A percentile compares a stretch with the other conserved stretches of the same genome.
phyloP scores from a whole-genome alignment of 164 flowering plant genomes.

The Sedum album region DNA sequence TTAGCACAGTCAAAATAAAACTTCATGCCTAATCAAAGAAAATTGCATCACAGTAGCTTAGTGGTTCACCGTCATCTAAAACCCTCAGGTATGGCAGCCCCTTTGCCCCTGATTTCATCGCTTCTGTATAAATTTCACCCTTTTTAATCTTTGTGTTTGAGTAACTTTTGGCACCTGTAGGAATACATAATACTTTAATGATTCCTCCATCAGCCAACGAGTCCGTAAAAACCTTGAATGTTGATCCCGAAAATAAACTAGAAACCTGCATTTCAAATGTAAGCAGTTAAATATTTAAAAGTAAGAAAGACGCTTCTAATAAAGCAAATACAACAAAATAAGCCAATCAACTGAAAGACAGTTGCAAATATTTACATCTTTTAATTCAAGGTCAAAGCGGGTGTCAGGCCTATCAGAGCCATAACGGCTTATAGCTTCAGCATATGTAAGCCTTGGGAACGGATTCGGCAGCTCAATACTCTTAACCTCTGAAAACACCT shows the following conservation, averaged over 20 bases:
- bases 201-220: slow-evolving; percentile 54
- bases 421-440: slow-evolving; percentile 81
- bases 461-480: slow-evolving; percentile 77
- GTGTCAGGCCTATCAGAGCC: slow-evolving; percentile 93
- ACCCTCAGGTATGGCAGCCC: slow-evolving; percentile 94
- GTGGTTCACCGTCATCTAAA: slow-evolving; percentile 48
- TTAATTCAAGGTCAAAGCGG: slow-evolving; percentile 79
- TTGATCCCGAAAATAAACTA: slow-evolving; percentile 40
- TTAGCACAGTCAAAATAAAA: slow-evolving; percentile 4
- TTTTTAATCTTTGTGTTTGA: slow-evolving; percentile 86
- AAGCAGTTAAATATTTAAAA: no score
- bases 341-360: background rate
- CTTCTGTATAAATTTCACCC: slow-evolving; percentile 79
- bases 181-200: slow-evolving; percentile 72
- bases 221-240: slow-evolving; percentile 84
- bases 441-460: slow-evolving; percentile 86
- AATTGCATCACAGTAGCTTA: background rate
- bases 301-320: no score
- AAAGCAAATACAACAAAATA: background rate
- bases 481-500: slow-evolving; percentile 60
- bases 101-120: slow-evolving; percentile 84
- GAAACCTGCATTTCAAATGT: slow-evolving; percentile 60
- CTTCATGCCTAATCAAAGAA: background rate
- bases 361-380: slow-evolving; percentile 49
- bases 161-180: slow-evolving; percentile 60